These are phyloP conservation scores for Ceratobasidium sp. DNA, from an alignment of 1,284 basidiomycete genomes.

Conservation along the genomic window DNA sequence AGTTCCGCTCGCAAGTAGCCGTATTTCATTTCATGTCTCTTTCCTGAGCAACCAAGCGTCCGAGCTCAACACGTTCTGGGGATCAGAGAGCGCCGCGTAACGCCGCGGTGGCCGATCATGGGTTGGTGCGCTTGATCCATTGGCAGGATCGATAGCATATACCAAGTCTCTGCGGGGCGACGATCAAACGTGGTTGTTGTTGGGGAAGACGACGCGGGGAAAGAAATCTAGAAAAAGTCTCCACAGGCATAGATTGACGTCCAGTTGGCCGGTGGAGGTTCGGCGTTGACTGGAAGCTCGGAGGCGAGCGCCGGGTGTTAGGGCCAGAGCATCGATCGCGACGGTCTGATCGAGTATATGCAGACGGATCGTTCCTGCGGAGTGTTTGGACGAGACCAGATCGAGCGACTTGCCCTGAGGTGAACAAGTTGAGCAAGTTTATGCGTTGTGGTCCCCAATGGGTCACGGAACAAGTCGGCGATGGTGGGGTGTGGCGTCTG, in stretches of 20 bases:
- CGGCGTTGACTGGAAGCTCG: background rate
- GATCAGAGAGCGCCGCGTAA: slow-evolving; percentile 13
- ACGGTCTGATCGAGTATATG: background rate
- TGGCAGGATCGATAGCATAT: too few species aligned
- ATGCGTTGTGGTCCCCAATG: background rate
- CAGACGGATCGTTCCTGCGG: background rate
- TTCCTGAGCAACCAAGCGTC: background rate
- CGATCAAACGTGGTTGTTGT: background rate
- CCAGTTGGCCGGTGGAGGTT: too few species aligned
- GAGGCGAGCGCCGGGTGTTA: background rate
- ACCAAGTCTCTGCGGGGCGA: too few species aligned
- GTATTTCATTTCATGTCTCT: background rate
- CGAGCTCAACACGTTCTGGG: background rate
- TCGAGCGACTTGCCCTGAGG: background rate
- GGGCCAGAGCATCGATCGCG: background rate
- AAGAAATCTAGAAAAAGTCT: slow-evolving; percentile 7
- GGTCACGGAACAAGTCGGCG: background rate
- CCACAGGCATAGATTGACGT: too few species aligned
- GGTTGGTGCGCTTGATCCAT: too few species aligned
- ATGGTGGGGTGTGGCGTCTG: background rate
- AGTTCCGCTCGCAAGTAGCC: background rate
- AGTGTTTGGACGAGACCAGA: background rate
- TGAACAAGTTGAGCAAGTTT: slow-evolving; percentile 2
- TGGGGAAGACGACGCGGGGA: background rate
- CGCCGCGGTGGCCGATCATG: background rate